Evolutionary conservation across 257 asterid genomes (phyloP).

Genomic region (Osmanthus fragrans): DNA sequence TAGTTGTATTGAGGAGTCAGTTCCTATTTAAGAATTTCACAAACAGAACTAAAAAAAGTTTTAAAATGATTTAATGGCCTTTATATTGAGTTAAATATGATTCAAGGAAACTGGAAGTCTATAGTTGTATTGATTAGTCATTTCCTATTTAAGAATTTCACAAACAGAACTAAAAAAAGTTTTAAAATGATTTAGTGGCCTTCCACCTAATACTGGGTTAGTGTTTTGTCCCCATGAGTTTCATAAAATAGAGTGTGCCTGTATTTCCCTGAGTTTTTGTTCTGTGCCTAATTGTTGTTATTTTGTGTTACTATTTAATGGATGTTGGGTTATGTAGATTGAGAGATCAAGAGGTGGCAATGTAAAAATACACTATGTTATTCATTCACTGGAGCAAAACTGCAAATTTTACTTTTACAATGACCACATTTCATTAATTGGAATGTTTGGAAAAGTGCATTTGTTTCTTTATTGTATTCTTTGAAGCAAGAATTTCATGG

Average conservation of each 20-base stretch:
- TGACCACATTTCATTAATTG: not conserved
- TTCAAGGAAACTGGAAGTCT: not conserved
- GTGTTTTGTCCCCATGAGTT: no score
- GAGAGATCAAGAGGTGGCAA: not conserved
- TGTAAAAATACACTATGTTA: not conserved
- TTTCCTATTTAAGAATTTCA: not conserved
- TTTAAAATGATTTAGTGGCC: no score
- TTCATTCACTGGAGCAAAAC: not conserved
- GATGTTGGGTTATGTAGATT: not conserved
- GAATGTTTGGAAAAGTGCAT: not conserved
- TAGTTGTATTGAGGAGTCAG: not conserved
- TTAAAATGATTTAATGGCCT: no score
- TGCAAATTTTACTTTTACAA: not conserved
- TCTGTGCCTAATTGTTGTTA: no score
- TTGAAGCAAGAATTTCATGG: not conserved
- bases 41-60: no score
- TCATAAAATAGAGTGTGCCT: not conserved
- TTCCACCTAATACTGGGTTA: no score
- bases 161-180: no score
- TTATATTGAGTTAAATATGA: no score
- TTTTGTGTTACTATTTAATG: not conserved
- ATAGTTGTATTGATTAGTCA: not conserved
- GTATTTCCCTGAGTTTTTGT: no score
- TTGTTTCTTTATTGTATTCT: not conserved
- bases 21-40: not conserved